Conservation (phyloP, 495 filamentous ascomycete genomes). For the Xylaria grammica region DNA sequence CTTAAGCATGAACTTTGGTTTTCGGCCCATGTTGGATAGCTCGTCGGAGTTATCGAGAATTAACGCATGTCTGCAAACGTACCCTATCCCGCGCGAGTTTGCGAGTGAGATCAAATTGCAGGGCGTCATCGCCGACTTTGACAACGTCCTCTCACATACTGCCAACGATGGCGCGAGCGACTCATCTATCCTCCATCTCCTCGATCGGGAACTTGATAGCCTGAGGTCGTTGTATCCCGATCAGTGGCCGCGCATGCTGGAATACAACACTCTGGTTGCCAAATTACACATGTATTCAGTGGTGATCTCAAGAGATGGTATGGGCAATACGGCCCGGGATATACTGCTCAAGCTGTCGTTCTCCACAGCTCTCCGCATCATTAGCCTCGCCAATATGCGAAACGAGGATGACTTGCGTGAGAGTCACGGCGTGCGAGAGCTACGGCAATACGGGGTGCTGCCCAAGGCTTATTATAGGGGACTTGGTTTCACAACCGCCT, state of each 20-base stretch:
- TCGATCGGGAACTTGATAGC: conserved; percentile 37
- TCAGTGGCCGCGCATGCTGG: conserved; percentile 32
- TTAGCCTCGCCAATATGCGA: conserved; percentile 12
- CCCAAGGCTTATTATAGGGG: conserved; percentile 35
- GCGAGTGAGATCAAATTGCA: conserved; percentile 31
- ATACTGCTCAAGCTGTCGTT: conserved; percentile 31
- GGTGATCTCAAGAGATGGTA: conserved; percentile 29
- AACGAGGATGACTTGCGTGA: conserved; percentile 22
- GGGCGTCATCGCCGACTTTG: conserved; percentile 30
- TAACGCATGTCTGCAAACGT: conserved; percentile 26
- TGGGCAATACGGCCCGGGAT: conserved; percentile 26
- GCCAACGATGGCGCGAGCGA: conserved; percentile 36
- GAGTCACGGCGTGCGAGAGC: background rate
- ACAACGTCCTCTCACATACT: conserved; percentile 31
- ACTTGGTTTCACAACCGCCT: conserved; percentile 34
- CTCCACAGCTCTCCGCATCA: conserved; percentile 16
- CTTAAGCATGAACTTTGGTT: conserved; percentile 39
- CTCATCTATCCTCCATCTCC: conserved; percentile 38
- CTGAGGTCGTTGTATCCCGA: conserved; percentile 30
- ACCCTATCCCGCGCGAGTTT: conserved; percentile 31
- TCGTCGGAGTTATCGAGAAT: conserved; percentile 35
- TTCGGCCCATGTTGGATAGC: conserved; percentile 36
- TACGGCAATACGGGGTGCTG: conserved; percentile 24
- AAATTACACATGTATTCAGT: conserved; percentile 35
- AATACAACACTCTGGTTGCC: conserved; percentile 28